phyloP scores from a whole-genome alignment of 805 yeast genomes.

The Blastobotrys robertii region DNA sequence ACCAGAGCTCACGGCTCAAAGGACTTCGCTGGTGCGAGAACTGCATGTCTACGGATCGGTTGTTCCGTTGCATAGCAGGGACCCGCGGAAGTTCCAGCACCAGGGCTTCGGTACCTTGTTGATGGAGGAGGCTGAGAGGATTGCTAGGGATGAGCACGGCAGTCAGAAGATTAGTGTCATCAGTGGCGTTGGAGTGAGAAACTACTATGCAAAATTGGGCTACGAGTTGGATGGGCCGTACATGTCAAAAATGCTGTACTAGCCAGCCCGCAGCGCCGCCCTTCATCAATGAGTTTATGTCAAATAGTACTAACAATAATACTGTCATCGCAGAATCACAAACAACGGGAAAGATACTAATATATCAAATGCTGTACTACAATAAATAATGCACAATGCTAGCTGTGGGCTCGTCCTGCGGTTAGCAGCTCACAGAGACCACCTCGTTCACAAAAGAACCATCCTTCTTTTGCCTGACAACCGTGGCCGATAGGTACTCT shows the following conservation, averaged over 20 bases:
- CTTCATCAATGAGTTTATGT: background rate
- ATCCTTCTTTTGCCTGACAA: slow-evolving; percentile 27
- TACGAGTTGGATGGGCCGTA: slow-evolving; percentile 91
- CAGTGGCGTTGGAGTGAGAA: slow-evolving; percentile 95
- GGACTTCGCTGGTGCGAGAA: slow-evolving; percentile 91
- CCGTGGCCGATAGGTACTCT: slow-evolving; percentile 52
- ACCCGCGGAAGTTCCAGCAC: slow-evolving; percentile 96
- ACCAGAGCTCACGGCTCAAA: slow-evolving; percentile 75
- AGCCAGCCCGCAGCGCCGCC: too few species aligned
- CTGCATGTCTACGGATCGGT: slow-evolving; percentile 96
- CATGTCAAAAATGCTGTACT: slow-evolving; percentile 64
- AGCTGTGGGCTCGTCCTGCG: too few species aligned
- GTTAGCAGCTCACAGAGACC: slow-evolving; percentile 21
- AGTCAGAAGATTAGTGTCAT: slow-evolving; percentile 86
- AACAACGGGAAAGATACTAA: background rate
- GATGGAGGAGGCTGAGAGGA: slow-evolving; percentile 98
- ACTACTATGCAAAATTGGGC: slow-evolving; percentile 87
- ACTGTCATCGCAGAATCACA: background rate
- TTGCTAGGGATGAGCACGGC: slow-evolving; percentile 92
- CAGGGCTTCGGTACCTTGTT: slow-evolving; percentile 96
- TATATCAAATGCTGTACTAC: background rate
- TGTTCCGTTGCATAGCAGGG: slow-evolving; percentile 91
- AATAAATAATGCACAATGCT: background rate
- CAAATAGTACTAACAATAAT: background rate
- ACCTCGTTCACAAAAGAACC: slow-evolving; percentile 23